Base-by-base conservation (phyloP, 2,329 filamentous ascomycete species). In the Allantophomopsis lycopodina region DNA sequence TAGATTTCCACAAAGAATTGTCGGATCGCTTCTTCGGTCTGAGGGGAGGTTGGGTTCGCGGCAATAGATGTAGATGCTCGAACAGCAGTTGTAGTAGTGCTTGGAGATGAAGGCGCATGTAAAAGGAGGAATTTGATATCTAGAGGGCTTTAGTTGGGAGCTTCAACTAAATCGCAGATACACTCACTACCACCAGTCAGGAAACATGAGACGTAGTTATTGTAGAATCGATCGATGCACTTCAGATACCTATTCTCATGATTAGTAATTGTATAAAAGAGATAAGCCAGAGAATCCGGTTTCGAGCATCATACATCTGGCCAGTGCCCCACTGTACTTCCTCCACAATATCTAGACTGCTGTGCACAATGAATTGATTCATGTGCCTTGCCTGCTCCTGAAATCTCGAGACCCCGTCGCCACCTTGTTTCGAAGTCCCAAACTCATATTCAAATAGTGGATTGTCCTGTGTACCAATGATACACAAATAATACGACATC, bases 401-500 rank as follows among this genome's bases (percentile, higher is more conserved):
- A 68, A 95, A 96, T 55, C 84, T 83, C 44, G 89, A 75, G 57
- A 87, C 71, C 51, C 91, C 91, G 68, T 96, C 91, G 57, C 89
- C 89, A 63, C 89, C 88, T 52, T 87, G 82, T 62, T 95, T 95
- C 32, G 86, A 94, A 32, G 89, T 95, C 53, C 91, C 91, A 59
- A 98, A 98, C 57, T 94, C 88, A 62, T 93, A 77, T 64, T 94
- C 89, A 65, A 96, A 98, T 50, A 98, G 75, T 28, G 91, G 89
- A 57, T 89, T 93, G 67, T 98, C 91, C 53, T 86, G 84, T 16
- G 87, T 93, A 56, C 88, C 91, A 60, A 98, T 77, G 51, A 98
- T 94, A 56, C 84, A 84, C 64, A 98, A 96, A 68, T 95, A 95
- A 71, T 96, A 98, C 44, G 88, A 95, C 91, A 96, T 96, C 47